Evolutionary conservation across 495 filamentous ascomycete species (phyloP), one percentile per base, ranked within the genome.

Genomic region (Xylaria cubensis): DNA sequence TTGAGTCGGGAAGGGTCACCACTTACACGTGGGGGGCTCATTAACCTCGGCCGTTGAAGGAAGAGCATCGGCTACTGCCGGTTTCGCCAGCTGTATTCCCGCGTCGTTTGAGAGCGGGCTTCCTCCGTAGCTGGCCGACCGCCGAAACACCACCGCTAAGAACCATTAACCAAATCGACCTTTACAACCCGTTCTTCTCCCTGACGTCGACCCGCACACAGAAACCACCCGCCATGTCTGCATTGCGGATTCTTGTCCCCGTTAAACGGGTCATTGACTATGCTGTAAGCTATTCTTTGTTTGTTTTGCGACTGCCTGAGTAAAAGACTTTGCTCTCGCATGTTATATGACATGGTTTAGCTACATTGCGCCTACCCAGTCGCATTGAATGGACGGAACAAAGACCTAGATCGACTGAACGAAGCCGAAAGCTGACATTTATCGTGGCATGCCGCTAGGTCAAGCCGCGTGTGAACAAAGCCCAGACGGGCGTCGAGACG

Each of bases 181-280:
- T 36, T 51, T 17, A 6, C 70, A 72, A 48, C 36, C 32, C 10
- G n/a, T 46, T 46, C 48, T 56, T 32, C 61, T 56, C 44, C 9
- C 61, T n/a, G 32, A 48, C 56, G 26, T 41, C 46, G 39, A 21
- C 29, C 55, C 26, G 29, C 29, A 48, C 41, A 24, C n/a, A 51
- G 9, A n/a, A 65, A 67, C 61, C 73, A 44, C 65, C 69, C 62
- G 74, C 66, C 63, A 97, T 97, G 94, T 91, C 94, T 73, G 88
- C 90, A 61, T 87, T 99, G 73, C 88, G 94, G 80, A 98, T 99
- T 81, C 86, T 99, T 72, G 96, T 99, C 24, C 96, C 96, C 84
- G 84, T 99, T 67, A 99, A 99, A 87, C 87, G 96, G 87, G 96
- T 99, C 66, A 97, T 99, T 83, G 96, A 99, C 90, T 99, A 98